Evolutionary conservation across 305 asterid species (phyloP).

Genomic region (Fraxinus paxiana): DNA sequence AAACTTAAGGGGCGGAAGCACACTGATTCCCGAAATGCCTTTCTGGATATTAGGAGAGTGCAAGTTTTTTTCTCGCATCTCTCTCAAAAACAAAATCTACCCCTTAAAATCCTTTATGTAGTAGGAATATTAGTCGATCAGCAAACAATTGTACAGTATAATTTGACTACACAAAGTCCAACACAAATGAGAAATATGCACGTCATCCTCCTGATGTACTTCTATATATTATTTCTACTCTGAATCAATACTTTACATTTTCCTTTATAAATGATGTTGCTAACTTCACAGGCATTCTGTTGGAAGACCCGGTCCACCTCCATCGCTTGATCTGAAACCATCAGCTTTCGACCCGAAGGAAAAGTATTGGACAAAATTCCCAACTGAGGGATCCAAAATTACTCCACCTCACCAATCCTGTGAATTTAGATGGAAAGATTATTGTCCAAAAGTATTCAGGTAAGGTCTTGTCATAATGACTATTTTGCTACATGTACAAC

Average conservation of each 20-base stretch:
- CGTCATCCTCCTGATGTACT: neutral
- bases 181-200: neutral
- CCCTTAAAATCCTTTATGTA: neutral
- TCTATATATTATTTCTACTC: neutral
- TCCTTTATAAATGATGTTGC: neutral
- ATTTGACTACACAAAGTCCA: neutral
- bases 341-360: conserved; percentile 84
- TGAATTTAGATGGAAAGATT: conserved; percentile 87
- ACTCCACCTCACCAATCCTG: conserved; percentile 86
- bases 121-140: neutral
- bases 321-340: conserved; percentile 73
- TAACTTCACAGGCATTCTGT: conserved; percentile 64
- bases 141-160: neutral
- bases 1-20: neutral
- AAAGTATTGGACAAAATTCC: conserved; percentile 84
- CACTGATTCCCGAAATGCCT: neutral
- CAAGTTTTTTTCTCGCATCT: neutral
- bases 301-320: conserved; percentile 80
- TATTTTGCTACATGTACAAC: neutral
- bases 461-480: conserved; percentile 5
- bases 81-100: neutral
- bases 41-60: neutral
- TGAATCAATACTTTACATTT: neutral
- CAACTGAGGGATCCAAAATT: conserved; percentile 76
- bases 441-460: conserved; percentile 93